phyloP scores from a whole-genome alignment of 1,284 basidiomycete genomes.

The Microbotryum silenes-acaulis region DNA sequence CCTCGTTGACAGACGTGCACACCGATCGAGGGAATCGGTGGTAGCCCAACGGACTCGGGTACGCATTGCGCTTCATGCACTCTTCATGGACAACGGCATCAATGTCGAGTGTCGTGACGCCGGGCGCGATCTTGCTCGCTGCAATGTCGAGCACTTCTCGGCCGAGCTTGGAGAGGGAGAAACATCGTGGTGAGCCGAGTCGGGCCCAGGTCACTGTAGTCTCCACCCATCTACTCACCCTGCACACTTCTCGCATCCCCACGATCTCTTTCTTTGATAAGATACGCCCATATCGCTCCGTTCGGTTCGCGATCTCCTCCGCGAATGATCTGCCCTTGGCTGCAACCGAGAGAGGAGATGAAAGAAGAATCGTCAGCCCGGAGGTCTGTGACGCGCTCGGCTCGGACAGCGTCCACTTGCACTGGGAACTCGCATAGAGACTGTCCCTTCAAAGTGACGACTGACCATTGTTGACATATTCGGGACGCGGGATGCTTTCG shows the following conservation, averaged over 20 bases:
- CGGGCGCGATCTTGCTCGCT: conserved; percentile 74
- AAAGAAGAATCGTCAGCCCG: not conserved
- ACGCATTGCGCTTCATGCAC: conserved; percentile 80
- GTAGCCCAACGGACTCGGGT: conserved; percentile 93
- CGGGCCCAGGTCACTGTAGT: not conserved
- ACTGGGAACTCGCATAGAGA: no score
- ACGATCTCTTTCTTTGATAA: conserved; percentile 60
- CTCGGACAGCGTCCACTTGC: no score
- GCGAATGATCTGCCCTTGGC: conserved; percentile 15
- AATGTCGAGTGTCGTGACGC: conserved; percentile 89
- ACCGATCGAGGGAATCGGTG: conserved; percentile 88
- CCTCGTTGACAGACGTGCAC: conserved; percentile 92
- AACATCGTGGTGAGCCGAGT: not conserved
- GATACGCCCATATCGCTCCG: conserved; percentile 43
- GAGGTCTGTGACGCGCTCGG: no score
- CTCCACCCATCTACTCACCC: conserved; percentile 47
- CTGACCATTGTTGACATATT: conserved; percentile 65
- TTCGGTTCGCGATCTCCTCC: conserved; percentile 23
- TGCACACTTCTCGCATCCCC: conserved; percentile 68
- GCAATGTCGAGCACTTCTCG: conserved; percentile 87
- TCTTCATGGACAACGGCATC: conserved; percentile 94
- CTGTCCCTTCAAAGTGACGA: not conserved
- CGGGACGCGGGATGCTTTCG: conserved; percentile 64
- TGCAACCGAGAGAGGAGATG: not conserved
- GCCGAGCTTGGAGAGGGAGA: conserved; percentile 57